Evolutionary conservation across 1,284 basidiomycete genomes (phyloP).

Genomic region (Lentinula novae-zelandiae): DNA sequence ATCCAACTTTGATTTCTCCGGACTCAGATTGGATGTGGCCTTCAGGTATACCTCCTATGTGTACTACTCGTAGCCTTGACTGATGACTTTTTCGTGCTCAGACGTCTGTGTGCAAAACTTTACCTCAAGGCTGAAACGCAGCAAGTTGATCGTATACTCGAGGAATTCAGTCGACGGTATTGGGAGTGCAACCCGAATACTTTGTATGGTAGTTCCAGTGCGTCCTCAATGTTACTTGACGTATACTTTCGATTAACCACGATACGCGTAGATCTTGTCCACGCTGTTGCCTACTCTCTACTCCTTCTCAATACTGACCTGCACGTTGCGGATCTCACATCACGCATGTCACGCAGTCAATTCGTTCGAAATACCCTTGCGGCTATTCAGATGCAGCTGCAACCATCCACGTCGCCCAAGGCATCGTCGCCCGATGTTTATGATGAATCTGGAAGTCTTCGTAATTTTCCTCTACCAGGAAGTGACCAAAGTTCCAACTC

Average conservation of each 20-base stretch:
- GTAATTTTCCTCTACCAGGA: slow-evolving; percentile 44
- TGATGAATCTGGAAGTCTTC: slow-evolving; percentile 63
- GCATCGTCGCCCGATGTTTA: slow-evolving; percentile 63
- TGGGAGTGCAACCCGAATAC: slow-evolving; percentile 86
- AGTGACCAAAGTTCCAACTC: slow-evolving; percentile 21
- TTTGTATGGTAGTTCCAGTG: slow-evolving; percentile 80
- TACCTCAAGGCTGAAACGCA: slow-evolving; percentile 96
- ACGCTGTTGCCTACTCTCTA: slow-evolving; percentile 90
- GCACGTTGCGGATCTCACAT: slow-evolving; percentile 87
- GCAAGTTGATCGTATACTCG: slow-evolving; percentile 95
- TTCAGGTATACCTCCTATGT: slow-evolving; percentile 61
- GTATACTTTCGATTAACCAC: background rate
- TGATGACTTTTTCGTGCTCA: slow-evolving; percentile 27
- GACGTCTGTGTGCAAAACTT: slow-evolving; percentile 86
- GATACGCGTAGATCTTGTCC: slow-evolving; percentile 69
- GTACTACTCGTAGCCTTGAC: background rate
- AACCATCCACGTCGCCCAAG: slow-evolving; percentile 42
- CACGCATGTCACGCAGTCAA: slow-evolving; percentile 90
- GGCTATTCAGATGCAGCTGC: slow-evolving; percentile 76
- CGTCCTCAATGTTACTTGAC: slow-evolving; percentile 24
- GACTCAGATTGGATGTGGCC: slow-evolving; percentile 81
- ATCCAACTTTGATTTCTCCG: slow-evolving; percentile 85
- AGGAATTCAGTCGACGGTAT: slow-evolving; percentile 86
- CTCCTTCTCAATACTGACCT: slow-evolving; percentile 96
- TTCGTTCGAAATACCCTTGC: slow-evolving; percentile 91